These are phyloP conservation scores for Xylariales sp. DNA, from an alignment of 2,329 filamentous ascomycete genomes.

Conservation along the genomic window DNA sequence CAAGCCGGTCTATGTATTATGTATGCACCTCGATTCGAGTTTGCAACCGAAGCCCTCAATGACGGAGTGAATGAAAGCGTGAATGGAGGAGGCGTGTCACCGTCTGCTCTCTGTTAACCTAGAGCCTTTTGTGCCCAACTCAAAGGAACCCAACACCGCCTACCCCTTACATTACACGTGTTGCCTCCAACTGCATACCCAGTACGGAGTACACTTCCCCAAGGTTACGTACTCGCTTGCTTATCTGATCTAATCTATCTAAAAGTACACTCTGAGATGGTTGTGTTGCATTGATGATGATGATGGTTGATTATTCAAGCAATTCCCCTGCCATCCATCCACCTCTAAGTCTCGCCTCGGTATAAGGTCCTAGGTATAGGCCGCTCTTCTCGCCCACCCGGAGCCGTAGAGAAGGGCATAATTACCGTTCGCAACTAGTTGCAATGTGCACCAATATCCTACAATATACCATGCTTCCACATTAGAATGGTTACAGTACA, in stretches of 20 bases:
- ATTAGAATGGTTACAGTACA: conserved; percentile 18
- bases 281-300: conserved; percentile 7
- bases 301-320: background rate
- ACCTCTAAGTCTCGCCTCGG: too few relatives aligned
- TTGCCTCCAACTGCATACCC: conserved; percentile 11
- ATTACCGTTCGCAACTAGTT: conserved; percentile 22
- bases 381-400: conserved; percentile 6
- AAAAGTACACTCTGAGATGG: background rate
- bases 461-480: background rate
- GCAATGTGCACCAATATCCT: conserved; percentile 11
- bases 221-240: background rate
- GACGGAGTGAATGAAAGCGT: background rate
- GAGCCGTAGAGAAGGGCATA: conserved; percentile 23
- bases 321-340: conserved; percentile 1
- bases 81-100: conserved; percentile 4
- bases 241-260: background rate
- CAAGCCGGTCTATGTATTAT: conserved; percentile 19
- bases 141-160: conserved; percentile 26
- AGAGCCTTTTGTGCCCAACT: conserved; percentile 29
- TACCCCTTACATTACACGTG: conserved; percentile 28
- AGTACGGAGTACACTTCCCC: background rate
- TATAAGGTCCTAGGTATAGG: too few relatives aligned
- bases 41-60: conserved; percentile 6
- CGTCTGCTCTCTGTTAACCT: background rate
- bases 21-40: conserved; percentile 20